A percentile compares a stretch with the other conserved stretches of the same genome.
These are phyloP conservation scores for Chaetoscypha palmicola DNA, from an alignment of 2,329 filamentous ascomycete species.

Conservation along the genomic window DNA sequence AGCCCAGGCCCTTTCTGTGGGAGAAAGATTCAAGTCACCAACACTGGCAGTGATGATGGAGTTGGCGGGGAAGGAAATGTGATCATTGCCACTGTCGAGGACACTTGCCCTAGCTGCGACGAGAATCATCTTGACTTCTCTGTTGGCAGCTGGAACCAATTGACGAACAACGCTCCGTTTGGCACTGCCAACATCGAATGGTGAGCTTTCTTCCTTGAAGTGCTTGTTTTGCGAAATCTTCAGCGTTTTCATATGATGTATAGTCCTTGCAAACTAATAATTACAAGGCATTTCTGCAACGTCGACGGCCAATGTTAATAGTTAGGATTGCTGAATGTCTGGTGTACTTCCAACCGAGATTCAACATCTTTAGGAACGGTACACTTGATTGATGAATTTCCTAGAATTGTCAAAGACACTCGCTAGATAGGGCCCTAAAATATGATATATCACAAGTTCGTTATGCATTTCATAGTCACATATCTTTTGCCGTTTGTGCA, in stretches of 20 bases:
- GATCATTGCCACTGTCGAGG: slow-evolving; percentile 6
- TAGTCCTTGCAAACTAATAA: no score
- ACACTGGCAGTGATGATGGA: slow-evolving; percentile 9
- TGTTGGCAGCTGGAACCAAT: slow-evolving; percentile 10
- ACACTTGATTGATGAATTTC: no score
- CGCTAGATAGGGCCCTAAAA: no score
- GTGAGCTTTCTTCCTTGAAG: neutral
- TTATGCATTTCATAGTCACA: no score
- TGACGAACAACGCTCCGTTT: slow-evolving; percentile 8
- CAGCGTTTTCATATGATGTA: no score
- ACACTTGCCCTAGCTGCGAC: slow-evolving; percentile 12
- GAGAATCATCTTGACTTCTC: slow-evolving; percentile 12
- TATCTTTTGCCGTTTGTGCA: no score
- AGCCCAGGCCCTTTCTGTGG: slow-evolving; percentile 9
- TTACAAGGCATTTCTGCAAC: slow-evolving; percentile 3
- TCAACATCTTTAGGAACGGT: no score
- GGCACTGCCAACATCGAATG: slow-evolving; percentile 8
- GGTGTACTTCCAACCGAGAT: no score
- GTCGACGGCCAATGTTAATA: slow-evolving; percentile 1
- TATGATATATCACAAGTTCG: no score
- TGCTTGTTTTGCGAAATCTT: neutral
- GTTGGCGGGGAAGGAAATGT: slow-evolving; percentile 9
- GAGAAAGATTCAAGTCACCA: slow-evolving; percentile 7
- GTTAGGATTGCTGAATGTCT: no score
- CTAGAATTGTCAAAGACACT: no score